Conservation (phyloP, 768 basidiomycete species). For the Serendipita vermifera region DNA sequence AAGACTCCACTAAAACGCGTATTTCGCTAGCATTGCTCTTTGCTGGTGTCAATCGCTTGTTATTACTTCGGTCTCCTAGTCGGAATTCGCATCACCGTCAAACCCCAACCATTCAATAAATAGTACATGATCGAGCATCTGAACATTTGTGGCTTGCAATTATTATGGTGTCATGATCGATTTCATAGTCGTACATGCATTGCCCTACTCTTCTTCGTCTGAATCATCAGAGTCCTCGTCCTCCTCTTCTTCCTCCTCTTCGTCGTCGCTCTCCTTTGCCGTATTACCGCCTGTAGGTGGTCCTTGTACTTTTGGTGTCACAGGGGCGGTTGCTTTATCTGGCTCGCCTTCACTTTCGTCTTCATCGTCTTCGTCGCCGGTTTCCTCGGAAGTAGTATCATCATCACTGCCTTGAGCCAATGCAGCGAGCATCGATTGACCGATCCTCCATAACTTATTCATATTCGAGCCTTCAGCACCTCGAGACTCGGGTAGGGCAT, state of each 20-base stretch:
- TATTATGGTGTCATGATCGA: too few species aligned
- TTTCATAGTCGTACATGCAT: too few species aligned
- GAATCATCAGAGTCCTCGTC: constrained; percentile 23
- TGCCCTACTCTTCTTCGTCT: constrained; percentile 24
- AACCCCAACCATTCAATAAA: too few species aligned
- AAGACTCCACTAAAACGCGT: too few species aligned
- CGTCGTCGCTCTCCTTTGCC: constrained; percentile 19
- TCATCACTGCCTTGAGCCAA: constrained; percentile 53
- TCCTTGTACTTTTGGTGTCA: constrained; percentile 13
- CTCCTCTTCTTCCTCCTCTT: constrained; percentile 18
- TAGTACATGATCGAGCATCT: too few species aligned
- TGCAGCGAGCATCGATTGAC: constrained; percentile 47
- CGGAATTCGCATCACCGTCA: too few species aligned
- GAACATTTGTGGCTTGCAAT: too few species aligned
- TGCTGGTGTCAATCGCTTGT: too few species aligned
- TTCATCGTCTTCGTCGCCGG: constrained; percentile 29
- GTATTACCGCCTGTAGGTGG: constrained; percentile 18
- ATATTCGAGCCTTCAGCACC: constrained; percentile 36
- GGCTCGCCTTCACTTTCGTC: constrained; percentile 20
- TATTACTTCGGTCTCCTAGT: too few species aligned
- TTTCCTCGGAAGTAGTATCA: constrained; percentile 38
- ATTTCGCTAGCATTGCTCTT: too few species aligned
- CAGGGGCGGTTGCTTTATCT: constrained; percentile 14
- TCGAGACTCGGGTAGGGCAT: constrained; percentile 41
- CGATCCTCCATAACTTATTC: constrained; percentile 55